phyloP scores from a whole-genome alignment of 257 asterid species.

The Paraleonurus japonicus region DNA sequence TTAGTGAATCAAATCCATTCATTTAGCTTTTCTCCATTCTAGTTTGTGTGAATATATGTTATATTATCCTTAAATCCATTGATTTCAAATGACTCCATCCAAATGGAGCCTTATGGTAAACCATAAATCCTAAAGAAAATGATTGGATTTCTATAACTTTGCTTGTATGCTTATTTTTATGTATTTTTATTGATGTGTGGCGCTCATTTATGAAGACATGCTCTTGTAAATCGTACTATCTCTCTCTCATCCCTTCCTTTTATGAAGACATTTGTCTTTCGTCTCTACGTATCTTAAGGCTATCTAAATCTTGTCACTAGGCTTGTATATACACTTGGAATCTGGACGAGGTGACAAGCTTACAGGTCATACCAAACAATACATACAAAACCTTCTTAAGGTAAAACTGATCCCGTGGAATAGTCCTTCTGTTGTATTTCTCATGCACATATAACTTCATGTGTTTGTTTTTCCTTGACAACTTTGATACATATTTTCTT shows the following conservation, averaged over 20 bases:
- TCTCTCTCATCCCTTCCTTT: background rate
- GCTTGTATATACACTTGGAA: constrained; percentile 52
- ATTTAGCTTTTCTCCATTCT: too few species aligned
- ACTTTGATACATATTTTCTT: constrained; percentile 11
- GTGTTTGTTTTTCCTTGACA: background rate
- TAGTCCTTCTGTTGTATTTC: background rate
- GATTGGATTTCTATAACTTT: background rate
- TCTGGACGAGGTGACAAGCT: constrained; percentile 73
- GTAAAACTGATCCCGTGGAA: constrained; percentile 28
- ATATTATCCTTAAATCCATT: too few species aligned
- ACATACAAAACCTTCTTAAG: constrained; percentile 73
- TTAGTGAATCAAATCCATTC: too few species aligned
- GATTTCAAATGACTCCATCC: too few species aligned
- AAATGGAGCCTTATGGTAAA: too few species aligned
- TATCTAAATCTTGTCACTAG: constrained; percentile 32
- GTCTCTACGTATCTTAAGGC: background rate
- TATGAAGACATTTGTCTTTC: background rate
- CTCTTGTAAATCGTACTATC: background rate
- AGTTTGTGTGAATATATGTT: too few species aligned
- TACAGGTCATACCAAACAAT: constrained; percentile 48
- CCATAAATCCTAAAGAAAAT: background rate
- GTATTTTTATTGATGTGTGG: background rate
- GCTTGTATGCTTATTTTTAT: background rate
- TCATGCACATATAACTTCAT: background rate
- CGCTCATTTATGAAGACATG: background rate